These are phyloP conservation scores for Aspergillus quadrilineatus DNA, from an alignment of 2,329 filamentous ascomycete genomes.

Conservation along the genomic window DNA sequence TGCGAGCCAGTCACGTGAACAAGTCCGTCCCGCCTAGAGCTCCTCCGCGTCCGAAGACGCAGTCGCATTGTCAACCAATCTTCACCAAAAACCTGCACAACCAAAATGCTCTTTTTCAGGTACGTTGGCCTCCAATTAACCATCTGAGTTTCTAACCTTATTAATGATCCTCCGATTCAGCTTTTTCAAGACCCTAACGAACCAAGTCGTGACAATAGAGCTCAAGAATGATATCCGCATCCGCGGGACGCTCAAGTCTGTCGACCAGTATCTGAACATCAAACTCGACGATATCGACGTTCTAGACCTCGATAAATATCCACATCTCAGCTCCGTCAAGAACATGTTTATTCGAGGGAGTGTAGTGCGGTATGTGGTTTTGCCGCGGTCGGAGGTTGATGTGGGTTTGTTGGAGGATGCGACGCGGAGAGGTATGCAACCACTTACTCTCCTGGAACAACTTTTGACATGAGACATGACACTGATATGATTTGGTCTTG, in stretches of 20 bases:
- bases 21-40: not conserved
- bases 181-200: conserved; percentile 99
- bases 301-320: conserved; percentile 89
- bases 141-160: not conserved
- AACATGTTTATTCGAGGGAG: conserved; percentile 95
- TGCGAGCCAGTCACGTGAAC: not conserved
- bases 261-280: conserved; percentile 99
- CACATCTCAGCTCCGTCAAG: conserved; percentile 86
- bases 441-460: too few relatives aligned
- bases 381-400: conserved; percentile 79
- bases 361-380: conserved; percentile 87
- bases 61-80: conserved; percentile 1
- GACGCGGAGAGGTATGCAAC: conserved; percentile 70
- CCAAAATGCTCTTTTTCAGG: conserved; percentile 55
- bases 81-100: conserved; percentile 2
- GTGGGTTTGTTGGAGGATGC: conserved; percentile 86
- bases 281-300: conserved; percentile 95
- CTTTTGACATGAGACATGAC: not conserved
- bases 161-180: conserved; percentile 45
- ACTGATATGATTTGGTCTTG: conserved; percentile 12
- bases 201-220: conserved; percentile 95
- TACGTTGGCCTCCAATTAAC: conserved; percentile 21
- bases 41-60: not conserved
- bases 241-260: conserved; percentile 89
- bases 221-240: conserved; percentile 99